phyloP scores from a whole-genome alignment of 2,329 filamentous ascomycete species.

The Exophiala phaeomuriformis region DNA sequence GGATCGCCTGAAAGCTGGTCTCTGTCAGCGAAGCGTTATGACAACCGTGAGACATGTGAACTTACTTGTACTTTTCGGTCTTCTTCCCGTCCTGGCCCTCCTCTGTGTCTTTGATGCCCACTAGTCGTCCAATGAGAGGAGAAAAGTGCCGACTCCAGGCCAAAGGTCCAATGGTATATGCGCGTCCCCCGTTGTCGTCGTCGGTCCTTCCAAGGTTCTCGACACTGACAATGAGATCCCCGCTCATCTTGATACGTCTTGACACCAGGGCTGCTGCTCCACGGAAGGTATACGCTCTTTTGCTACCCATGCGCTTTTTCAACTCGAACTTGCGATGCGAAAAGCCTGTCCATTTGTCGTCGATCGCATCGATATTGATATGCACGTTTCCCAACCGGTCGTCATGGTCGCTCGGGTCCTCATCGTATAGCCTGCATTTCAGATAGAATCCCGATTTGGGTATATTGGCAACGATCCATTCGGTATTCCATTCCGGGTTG shows the following conservation, averaged over 20 bases:
- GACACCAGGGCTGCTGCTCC: slow-evolving; percentile 58
- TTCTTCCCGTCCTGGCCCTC: slow-evolving; percentile 50
- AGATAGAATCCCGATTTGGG: slow-evolving; percentile 72
- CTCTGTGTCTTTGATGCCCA: slow-evolving; percentile 61
- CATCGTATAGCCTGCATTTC: slow-evolving; percentile 82
- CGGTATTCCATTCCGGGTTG: slow-evolving; percentile 72
- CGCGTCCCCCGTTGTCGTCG: slow-evolving; percentile 53
- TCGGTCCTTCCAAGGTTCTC: slow-evolving; percentile 71
- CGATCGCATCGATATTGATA: slow-evolving; percentile 54
- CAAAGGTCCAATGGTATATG: slow-evolving; percentile 73
- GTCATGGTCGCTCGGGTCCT: slow-evolving; percentile 78
- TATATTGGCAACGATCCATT: slow-evolving; percentile 84
- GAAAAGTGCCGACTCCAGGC: slow-evolving; percentile 78
- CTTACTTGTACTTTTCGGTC: slow-evolving; percentile 69
- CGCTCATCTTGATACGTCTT: slow-evolving; percentile 59
- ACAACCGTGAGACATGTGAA: slow-evolving; percentile 16
- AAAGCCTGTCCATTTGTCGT: slow-evolving; percentile 62
- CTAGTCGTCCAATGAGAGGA: slow-evolving; percentile 75
- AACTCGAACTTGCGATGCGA: slow-evolving; percentile 59
- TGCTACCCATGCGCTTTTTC: slow-evolving; percentile 79
- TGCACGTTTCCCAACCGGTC: slow-evolving; percentile 84
- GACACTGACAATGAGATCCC: slow-evolving; percentile 64
- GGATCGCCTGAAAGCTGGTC: slow-evolving; percentile 78
- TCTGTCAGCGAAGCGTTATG: slow-evolving; percentile 1
- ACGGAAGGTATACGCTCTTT: slow-evolving; percentile 72